phyloP scores from a whole-genome alignment of 345 rosid species.

The Eucalyptus viminalis region DNA sequence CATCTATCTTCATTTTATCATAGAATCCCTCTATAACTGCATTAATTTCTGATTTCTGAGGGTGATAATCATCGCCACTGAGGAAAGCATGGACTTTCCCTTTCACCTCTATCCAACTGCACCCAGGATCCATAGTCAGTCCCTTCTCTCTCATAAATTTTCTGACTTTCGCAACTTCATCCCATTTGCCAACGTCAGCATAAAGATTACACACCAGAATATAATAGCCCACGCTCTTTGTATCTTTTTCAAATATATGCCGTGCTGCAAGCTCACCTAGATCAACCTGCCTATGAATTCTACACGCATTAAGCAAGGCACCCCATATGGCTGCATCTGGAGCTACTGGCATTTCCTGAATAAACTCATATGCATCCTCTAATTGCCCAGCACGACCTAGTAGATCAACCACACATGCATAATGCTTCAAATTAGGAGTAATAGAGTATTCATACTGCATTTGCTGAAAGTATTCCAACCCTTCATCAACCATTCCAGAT shows the following conservation, averaged over 20 bases:
- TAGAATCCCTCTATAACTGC: constrained; percentile 46
- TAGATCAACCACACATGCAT: constrained; percentile 77
- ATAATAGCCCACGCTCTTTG: constrained; percentile 57
- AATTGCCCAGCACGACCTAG: constrained; percentile 67
- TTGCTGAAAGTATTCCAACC: constrained; percentile 40
- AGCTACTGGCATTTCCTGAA: constrained; percentile 42
- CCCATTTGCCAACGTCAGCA: constrained; percentile 55
- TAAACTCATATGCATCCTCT: constrained; percentile 50
- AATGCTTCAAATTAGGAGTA: constrained; percentile 64
- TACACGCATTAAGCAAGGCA: constrained; percentile 68
- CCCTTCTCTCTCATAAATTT: constrained; percentile 51
- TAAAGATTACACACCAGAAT: constrained; percentile 60
- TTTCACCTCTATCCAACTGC: constrained; percentile 80
- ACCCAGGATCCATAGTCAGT: constrained; percentile 64
- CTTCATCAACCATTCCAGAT: constrained; percentile 63
- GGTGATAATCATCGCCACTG: constrained; percentile 51
- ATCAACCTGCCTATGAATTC: constrained; percentile 38
- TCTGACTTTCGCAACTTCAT: constrained; percentile 53
- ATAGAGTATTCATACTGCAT: constrained; percentile 48
- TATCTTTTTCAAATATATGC: constrained; percentile 43
- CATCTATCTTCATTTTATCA: constrained; percentile 40
- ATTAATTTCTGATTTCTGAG: constrained; percentile 39
- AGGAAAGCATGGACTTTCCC: constrained; percentile 82
- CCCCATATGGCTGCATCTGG: constrained; percentile 89
- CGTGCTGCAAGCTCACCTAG: constrained; percentile 63